These are phyloP conservation scores for Aphanocladium album DNA, from an alignment of 2,329 filamentous ascomycete genomes.

Conservation along the genomic window DNA sequence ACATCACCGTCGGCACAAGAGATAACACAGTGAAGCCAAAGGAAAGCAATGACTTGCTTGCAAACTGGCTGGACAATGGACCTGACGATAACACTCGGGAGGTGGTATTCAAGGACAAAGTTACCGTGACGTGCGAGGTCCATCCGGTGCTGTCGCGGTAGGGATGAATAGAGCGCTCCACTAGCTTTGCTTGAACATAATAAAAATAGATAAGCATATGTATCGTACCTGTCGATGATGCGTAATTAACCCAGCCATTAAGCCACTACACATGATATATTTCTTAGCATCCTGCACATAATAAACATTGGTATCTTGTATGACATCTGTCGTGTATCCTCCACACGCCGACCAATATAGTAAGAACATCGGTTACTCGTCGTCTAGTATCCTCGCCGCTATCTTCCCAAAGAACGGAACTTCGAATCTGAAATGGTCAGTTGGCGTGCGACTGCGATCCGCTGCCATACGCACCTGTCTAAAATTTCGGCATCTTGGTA, in stretches of 20 bases:
- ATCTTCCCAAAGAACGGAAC: slow-evolving; percentile 80
- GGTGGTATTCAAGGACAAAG: slow-evolving; percentile 45
- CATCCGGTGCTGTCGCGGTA: slow-evolving; percentile 46
- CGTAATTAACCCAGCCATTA: no score
- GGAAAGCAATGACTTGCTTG: slow-evolving; percentile 85
- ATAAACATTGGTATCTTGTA: neutral
- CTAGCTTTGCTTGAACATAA: no score
- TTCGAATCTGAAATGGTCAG: slow-evolving; percentile 57
- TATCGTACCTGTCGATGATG: no score
- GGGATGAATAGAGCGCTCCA: no score
- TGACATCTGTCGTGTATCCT: neutral
- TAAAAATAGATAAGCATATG: no score
- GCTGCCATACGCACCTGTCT: slow-evolving; percentile 44
- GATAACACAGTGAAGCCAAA: slow-evolving; percentile 74
- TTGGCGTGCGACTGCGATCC: slow-evolving; percentile 17
- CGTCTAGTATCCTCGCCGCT: slow-evolving; percentile 85
- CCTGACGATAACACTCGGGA: slow-evolving; percentile 42
- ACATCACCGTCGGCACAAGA: slow-evolving; percentile 85
- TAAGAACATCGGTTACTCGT: slow-evolving; percentile 49
- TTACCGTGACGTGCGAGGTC: slow-evolving; percentile 43
- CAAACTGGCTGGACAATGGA: slow-evolving; percentile 63
- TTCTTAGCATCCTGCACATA: no score
- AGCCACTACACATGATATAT: no score
- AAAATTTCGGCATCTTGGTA: slow-evolving; percentile 74
- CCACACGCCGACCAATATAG: no score